Evolutionary conservation across 2,329 filamentous ascomycete genomes (phyloP).

Genomic region (Trichophyton benhamiae): DNA sequence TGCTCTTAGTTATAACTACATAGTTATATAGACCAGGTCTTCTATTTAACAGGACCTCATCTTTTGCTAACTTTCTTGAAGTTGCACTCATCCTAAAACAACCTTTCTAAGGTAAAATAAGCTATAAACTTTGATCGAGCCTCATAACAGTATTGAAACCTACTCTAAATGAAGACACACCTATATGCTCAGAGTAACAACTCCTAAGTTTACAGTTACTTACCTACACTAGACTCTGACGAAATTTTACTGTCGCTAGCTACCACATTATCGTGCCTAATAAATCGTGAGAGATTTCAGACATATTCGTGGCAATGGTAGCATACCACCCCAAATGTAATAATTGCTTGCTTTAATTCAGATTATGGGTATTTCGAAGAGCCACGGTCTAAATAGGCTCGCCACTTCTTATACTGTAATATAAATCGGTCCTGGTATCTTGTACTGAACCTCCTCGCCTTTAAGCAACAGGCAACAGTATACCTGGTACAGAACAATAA

Average conservation of each 20-base stretch:
- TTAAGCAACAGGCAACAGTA: not conserved
- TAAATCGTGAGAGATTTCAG: too few species aligned
- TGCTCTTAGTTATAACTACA: too few species aligned
- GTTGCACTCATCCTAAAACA: not conserved
- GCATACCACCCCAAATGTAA: not conserved
- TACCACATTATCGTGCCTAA: too few species aligned
- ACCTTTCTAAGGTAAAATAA: not conserved
- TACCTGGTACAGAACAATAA: not conserved
- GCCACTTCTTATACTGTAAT: not conserved
- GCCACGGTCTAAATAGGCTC: not conserved
- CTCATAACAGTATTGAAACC: not conserved
- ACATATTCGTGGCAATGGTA: too few species aligned
- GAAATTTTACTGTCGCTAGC: too few species aligned
- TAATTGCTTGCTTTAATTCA: not conserved
- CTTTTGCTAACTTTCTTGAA: not conserved
- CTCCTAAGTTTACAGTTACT: too few species aligned
- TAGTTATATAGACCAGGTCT: too few species aligned
- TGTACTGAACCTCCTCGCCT: not conserved
- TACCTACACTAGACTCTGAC: too few species aligned
- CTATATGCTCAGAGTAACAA: not conserved
- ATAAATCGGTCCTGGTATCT: not conserved
- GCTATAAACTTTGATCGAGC: not conserved
- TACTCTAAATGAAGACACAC: not conserved
- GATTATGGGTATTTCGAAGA: not conserved
- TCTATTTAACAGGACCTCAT: not conserved